Conservation (phyloP, 2,329 filamentous ascomycete genomes). For the Colletotrichum falcatum region DNA sequence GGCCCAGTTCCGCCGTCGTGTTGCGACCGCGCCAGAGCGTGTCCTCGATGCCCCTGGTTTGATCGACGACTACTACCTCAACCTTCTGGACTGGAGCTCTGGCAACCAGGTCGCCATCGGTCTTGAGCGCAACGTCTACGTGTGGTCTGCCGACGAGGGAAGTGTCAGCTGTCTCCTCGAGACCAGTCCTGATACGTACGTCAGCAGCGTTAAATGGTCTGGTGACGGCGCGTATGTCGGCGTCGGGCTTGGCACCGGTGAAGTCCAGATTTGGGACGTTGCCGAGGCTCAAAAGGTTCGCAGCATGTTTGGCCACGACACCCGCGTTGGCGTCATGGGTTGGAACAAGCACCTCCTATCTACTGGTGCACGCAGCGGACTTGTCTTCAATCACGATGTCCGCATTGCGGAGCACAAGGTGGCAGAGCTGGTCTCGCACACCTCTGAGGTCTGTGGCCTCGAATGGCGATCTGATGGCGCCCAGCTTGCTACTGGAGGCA, state of each 20-base stretch:
- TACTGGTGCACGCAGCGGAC: constrained; percentile 91
- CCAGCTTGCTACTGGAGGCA: constrained; percentile 96
- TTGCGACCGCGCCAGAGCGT: constrained; percentile 94
- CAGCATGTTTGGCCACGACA: constrained; percentile 98
- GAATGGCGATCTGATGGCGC: constrained; percentile 98
- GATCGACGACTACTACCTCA: constrained; percentile 99
- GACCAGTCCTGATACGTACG: constrained; percentile 89
- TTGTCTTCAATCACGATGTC: constrained; percentile 99
- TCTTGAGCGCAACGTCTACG: constrained; percentile 95
- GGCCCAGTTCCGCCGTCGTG: constrained; percentile 89
- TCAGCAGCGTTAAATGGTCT: constrained; percentile 99
- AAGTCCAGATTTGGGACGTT: constrained; percentile 99
- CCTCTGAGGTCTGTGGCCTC: constrained; percentile 96
- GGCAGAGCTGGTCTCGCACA: constrained; percentile 96
- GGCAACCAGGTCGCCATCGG: constrained; percentile 98
- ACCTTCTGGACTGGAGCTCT: constrained; percentile 97
- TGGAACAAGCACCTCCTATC: constrained; percentile 99
- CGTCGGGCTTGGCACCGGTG: constrained; percentile 92
- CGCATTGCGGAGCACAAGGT: constrained; percentile 98
- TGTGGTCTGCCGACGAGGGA: constrained; percentile 97
- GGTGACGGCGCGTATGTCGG: constrained; percentile 96
- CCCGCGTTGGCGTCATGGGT: constrained; percentile 96
- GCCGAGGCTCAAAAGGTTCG: constrained; percentile 95
- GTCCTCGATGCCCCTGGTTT: constrained; percentile 96
- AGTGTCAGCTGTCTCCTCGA: constrained; percentile 90